Percentiles rank a stretch among this genome's conserved stretches.
These are phyloP conservation scores for Cornus kousa DNA, from an alignment of 148 eudicot species.

Conservation along the genomic window DNA sequence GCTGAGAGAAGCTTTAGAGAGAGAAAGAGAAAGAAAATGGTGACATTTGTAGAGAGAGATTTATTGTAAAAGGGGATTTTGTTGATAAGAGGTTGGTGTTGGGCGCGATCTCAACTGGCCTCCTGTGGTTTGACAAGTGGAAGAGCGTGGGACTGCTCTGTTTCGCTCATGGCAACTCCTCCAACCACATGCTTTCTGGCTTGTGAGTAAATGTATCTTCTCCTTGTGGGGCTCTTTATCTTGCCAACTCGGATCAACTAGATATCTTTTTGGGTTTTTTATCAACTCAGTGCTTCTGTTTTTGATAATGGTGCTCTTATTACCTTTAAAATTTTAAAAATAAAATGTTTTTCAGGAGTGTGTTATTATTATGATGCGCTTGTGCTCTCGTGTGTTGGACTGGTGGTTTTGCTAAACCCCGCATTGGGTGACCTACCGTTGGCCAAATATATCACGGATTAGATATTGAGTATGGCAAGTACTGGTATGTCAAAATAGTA, in stretches of 20 bases:
- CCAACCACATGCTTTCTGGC: slow-evolving; percentile 32
- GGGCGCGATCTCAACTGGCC: slow-evolving; percentile 58
- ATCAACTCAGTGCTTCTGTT: neutral
- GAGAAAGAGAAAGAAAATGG: slow-evolving; percentile 5
- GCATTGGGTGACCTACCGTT: no score
- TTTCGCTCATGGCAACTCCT: slow-evolving; percentile 27
- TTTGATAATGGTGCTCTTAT: no score
- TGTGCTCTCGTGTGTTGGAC: no score
- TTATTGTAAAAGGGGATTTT: slow-evolving; percentile 13
- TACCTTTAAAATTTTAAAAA: no score
- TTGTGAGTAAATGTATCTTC: neutral
- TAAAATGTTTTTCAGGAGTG: no score
- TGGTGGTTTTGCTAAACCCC: no score
- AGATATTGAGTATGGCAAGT: no score
- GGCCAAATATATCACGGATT: no score
- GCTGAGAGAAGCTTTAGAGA: slow-evolving; percentile 8
- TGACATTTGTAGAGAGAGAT: slow-evolving; percentile 10
- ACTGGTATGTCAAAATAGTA: no score
- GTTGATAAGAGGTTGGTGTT: slow-evolving; percentile 56
- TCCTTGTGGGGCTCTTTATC: slow-evolving; percentile 10
- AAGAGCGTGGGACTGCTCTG: slow-evolving; percentile 13
- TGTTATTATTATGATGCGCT: no score
- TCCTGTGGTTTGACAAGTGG: slow-evolving; percentile 55
- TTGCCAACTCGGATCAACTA: slow-evolving; percentile 24
- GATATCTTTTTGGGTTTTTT: slow-evolving; percentile 4